Conservation (phyloP, 2,329 filamentous ascomycete species). For the Thermoascus crustaceus region DNA sequence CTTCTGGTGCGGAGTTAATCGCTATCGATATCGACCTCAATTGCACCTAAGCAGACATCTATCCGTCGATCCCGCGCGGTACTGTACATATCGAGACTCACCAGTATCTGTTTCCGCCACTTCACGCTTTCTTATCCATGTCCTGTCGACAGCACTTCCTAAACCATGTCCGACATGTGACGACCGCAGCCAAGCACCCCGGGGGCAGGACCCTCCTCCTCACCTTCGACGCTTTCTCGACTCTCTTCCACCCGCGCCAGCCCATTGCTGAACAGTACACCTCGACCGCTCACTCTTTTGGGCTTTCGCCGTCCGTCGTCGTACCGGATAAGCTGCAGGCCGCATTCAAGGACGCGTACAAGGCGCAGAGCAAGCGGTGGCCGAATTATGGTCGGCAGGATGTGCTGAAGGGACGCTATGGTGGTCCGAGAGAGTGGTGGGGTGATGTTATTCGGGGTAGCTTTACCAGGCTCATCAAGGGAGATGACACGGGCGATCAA, state of each 20-base stretch:
- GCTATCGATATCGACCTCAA: no score
- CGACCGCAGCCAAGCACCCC: background rate
- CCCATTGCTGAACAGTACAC: constrained; percentile 35
- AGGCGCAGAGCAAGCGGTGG: constrained; percentile 20
- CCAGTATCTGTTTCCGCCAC: background rate
- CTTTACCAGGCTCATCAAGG: constrained; percentile 22
- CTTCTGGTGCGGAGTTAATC: no score
- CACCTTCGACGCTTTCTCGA: constrained; percentile 40
- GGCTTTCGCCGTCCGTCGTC: constrained; percentile 20
- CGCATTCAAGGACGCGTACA: constrained; percentile 31
- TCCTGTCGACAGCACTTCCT: no score
- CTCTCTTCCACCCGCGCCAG: constrained; percentile 34
- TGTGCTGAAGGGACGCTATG: constrained; percentile 26
- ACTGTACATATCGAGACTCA: no score
- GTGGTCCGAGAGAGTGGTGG: constrained; percentile 39
- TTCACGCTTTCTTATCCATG: no score
- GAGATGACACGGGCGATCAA: constrained; percentile 5
- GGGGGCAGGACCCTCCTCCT: constrained; percentile 27
- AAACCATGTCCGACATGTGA: no score
- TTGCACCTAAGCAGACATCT: no score
- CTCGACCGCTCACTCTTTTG: constrained; percentile 28
- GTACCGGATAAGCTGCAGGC: constrained; percentile 20
- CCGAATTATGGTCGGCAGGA: constrained; percentile 39
- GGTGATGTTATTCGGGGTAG: constrained; percentile 32
- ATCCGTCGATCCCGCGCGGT: no score